Evolutionary conservation across 192 early-diverging fungal genomes (phyloP), one percentile per base, ranked within the genome.

Genomic region (Entomortierella lignicola): DNA sequence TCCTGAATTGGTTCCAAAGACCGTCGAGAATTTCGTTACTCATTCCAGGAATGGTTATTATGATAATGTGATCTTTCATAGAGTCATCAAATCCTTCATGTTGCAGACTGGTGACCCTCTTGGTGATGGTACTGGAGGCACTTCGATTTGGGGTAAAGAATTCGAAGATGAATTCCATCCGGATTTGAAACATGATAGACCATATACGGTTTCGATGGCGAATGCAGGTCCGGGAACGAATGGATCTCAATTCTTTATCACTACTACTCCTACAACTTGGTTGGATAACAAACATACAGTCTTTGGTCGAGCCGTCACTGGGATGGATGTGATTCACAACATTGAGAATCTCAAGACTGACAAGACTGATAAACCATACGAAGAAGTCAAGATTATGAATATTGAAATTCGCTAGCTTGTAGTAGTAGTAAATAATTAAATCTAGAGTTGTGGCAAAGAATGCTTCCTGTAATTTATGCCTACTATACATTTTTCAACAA

Each of bases 71-170:
- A 92, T 96, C 29, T 98, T 99, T 83, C 97, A 99, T 81, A 86
- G 97, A n/a, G 92, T 97, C 18, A 97, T 99, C 80, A 96, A 97
- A 77, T 87, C 92, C 12, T 99, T 99, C 72, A 99, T 99, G 96
- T 82, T 98, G 37, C 96, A 98, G 80, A 99, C 97, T 0, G 94
- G 94, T n/a, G 92, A 93, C 79, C 93, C 93, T 0, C 72, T 94
- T 17, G 91, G 93, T 4, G 95, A 99, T 82, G 97, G 97, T 31
- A 99, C 97, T 0, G 97, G 97, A 27, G 96, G 96, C 30, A 96
- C 96, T 41, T 93, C 91, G 8, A 87, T 95, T 18, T 99, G 95
- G 94, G 94, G 95, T 21, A 82, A 87, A 21, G 90, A 96, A 32
- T 99, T 99, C 86, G 96, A 96, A 62, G 96, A 99, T 72, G 96